These are phyloP conservation scores for Penicillium egyptiacum DNA, from an alignment of 495 filamentous ascomycete species.

Conservation along the genomic window DNA sequence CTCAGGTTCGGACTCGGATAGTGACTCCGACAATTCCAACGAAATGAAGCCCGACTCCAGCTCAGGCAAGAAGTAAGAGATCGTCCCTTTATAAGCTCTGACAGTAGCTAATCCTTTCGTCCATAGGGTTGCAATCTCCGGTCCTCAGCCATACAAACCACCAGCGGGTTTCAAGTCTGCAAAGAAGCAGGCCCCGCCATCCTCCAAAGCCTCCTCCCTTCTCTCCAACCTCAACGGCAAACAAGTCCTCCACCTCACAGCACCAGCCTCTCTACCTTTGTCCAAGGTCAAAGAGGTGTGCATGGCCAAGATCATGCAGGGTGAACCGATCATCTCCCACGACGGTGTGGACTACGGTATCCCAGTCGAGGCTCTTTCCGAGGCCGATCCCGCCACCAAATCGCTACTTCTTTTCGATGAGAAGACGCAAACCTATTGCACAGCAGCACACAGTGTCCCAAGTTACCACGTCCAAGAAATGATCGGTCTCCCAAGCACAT, in stretches of 20 bases:
- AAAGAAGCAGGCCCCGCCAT: slow-evolving; percentile 36
- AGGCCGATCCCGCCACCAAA: slow-evolving; percentile 35
- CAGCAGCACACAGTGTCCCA: slow-evolving; percentile 35
- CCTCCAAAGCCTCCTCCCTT: slow-evolving; percentile 37
- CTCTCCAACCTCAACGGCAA: slow-evolving; percentile 46
- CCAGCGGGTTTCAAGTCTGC: slow-evolving; percentile 43
- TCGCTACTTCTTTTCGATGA: slow-evolving; percentile 40
- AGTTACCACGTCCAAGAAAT: slow-evolving; percentile 50
- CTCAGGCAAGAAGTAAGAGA: slow-evolving; percentile 28
- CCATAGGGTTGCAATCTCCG: slow-evolving; percentile 24
- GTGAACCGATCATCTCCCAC: slow-evolving; percentile 42
- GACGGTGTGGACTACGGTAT: slow-evolving; percentile 49
- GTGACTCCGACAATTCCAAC: slow-evolving; percentile 30
- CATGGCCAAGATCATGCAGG: slow-evolving; percentile 41
- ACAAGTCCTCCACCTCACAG: slow-evolving; percentile 47
- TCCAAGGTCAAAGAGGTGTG: slow-evolving; percentile 46
- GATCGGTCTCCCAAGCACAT: slow-evolving; percentile 35
- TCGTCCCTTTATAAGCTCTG: not conserved
- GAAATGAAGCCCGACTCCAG: slow-evolving; percentile 35
- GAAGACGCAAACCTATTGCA: slow-evolving; percentile 35
- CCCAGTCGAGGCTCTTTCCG: slow-evolving; percentile 37
- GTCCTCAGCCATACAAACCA: slow-evolving; percentile 39
- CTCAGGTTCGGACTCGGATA: slow-evolving; percentile 31
- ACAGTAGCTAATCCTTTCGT: not conserved
- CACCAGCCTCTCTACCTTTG: slow-evolving; percentile 44